phyloP scores from a whole-genome alignment of 192 early-diverging fungal genomes.

The Entomortierella parvispora region DNA sequence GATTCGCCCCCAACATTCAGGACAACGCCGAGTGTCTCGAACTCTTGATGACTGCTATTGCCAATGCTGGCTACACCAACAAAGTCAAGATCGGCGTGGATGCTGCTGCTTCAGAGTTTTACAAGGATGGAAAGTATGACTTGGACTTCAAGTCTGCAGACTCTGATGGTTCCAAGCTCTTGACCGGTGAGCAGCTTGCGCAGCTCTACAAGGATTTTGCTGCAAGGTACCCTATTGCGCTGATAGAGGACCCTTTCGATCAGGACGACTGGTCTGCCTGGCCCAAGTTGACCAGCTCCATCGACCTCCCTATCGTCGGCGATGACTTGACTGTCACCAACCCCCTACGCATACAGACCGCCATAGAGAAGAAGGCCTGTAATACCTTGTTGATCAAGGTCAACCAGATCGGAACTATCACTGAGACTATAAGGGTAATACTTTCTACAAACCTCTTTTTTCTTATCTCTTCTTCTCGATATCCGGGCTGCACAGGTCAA shows the following conservation, averaged over 20 bases:
- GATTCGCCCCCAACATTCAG: conserved; percentile 99
- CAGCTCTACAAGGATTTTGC: conserved; percentile 85
- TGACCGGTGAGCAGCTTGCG: too few relatives aligned
- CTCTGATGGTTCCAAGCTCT: conserved; percentile 76
- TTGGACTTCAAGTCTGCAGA: conserved; percentile 97
- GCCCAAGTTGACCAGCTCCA: conserved; percentile 73
- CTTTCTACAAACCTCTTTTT: background rate
- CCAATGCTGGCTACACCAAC: conserved; percentile 93
- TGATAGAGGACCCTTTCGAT: conserved; percentile 99
- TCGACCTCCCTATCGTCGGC: conserved; percentile 91
- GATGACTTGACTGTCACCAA: conserved; percentile 99
- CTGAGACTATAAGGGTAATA: conserved; percentile 83
- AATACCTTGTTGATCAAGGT: conserved; percentile 97
- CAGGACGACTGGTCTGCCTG: conserved; percentile 98
- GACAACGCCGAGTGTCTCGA: conserved; percentile 96
- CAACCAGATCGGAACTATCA: conserved; percentile 98
- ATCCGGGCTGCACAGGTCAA: too few relatives aligned
- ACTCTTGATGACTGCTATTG: conserved; percentile 89
- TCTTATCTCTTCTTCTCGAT: too few relatives aligned
- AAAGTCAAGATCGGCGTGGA: too few relatives aligned
- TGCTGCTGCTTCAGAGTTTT: too few relatives aligned
- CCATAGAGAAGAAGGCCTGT: conserved; percentile 93
- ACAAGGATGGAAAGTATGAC: too few relatives aligned
- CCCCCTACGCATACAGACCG: conserved; percentile 88
- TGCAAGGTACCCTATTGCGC: conserved; percentile 89